phyloP scores from a whole-genome alignment of 371 early-diverging fungal species.

The Rozella allomycis region DNA sequence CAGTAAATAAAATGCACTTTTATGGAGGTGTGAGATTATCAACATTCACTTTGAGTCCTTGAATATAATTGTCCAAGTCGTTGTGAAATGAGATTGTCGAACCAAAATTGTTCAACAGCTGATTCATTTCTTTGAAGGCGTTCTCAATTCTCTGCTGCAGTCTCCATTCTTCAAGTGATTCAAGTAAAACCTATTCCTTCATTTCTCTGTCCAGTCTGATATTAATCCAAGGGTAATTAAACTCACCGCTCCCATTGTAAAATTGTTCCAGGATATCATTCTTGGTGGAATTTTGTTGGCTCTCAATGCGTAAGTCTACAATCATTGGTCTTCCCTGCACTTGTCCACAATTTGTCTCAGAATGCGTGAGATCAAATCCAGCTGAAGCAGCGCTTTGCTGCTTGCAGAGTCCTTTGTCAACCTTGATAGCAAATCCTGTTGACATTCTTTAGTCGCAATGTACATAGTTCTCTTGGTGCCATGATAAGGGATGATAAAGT shows the following conservation, averaged over 20 bases:
- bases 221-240: conserved; percentile 5
- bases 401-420: conserved; percentile 4
- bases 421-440: conserved; percentile 3
- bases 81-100: not conserved
- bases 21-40: too few species aligned
- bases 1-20: too few species aligned
- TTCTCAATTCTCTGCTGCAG: conserved; percentile 4
- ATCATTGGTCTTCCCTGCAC: conserved; percentile 4
- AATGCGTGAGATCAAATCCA: conserved; percentile 7
- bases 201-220: conserved; percentile 1
- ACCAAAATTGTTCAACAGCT: not conserved
- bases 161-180: conserved; percentile 3
- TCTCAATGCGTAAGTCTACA: conserved; percentile 7
- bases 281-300: conserved; percentile 2
- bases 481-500: conserved; percentile 3
- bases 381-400: conserved; percentile 3
- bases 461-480: conserved; percentile 3
- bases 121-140: not conserved
- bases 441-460: conserved; percentile 5
- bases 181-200: conserved; percentile 1
- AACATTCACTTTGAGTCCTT: not conserved
- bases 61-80: not conserved
- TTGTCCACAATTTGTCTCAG: conserved; percentile 6
- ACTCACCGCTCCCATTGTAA: conserved; percentile 4
- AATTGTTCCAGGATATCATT: conserved; percentile 4